Conservation (phyloP, 106 monocot genomes). For the Platanthera guangdongensis region DNA sequence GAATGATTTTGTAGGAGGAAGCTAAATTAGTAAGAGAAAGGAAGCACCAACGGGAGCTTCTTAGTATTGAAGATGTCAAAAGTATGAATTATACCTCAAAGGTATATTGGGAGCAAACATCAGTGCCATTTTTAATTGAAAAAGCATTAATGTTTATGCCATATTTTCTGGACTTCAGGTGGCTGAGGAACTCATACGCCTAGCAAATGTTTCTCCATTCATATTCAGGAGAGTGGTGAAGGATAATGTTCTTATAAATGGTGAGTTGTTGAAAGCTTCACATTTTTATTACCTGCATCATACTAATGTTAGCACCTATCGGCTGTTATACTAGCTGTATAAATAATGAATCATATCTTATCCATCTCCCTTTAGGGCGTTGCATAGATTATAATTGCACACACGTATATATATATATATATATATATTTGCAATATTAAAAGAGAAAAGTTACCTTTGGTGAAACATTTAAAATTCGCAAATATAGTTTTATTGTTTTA, state of each 20-base stretch:
- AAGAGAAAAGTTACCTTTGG: no score
- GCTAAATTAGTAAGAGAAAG: constrained; percentile 1
- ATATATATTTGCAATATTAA: no score
- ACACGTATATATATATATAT: no score
- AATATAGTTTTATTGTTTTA: no score
- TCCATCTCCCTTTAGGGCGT: no score
- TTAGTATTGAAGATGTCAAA: constrained; percentile 30
- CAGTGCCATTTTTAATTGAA: background rate
- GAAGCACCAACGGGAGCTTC: constrained; percentile 21
- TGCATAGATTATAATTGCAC: no score
- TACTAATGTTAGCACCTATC: background rate
- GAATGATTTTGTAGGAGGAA: constrained; percentile 19
- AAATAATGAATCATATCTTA: no score
- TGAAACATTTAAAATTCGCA: no score
- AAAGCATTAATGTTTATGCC: background rate
- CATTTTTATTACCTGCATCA: background rate
- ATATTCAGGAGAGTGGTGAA: constrained; percentile 28
- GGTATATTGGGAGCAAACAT: background rate
- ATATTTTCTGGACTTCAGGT: constrained; percentile 12
- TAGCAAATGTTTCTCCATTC: constrained; percentile 37
- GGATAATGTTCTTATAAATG: constrained; percentile 32
- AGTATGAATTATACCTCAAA: constrained; percentile 27
- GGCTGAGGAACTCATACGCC: constrained; percentile 28
- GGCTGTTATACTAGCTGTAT: no score
- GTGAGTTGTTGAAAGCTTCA: constrained; percentile 6